Percentiles rank a stretch among this genome's conserved stretches.
Conservation (phyloP, 108 stramenopile species). For the Nitzschia palea region DNA sequence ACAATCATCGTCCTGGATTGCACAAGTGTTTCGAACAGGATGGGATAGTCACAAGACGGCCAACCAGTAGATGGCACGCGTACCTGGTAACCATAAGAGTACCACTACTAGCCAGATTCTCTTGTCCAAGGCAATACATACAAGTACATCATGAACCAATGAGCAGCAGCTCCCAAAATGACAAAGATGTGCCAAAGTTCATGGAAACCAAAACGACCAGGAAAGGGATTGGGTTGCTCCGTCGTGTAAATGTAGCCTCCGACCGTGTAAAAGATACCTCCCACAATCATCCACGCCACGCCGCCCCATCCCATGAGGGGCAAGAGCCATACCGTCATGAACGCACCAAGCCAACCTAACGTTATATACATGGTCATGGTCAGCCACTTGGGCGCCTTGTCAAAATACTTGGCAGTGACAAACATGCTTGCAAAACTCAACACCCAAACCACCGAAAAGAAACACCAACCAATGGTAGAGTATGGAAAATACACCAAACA, state of each 20-base stretch:
- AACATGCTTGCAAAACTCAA: constrained; percentile 62
- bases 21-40: no score
- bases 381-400: constrained; percentile 71
- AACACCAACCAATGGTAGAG: constrained; percentile 73
- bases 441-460: constrained; percentile 69
- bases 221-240: constrained; percentile 64
- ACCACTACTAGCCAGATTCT: not conserved
- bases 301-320: constrained; percentile 49
- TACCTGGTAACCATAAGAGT: no score
- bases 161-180: constrained; percentile 57
- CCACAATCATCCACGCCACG: constrained; percentile 45
- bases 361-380: constrained; percentile 81
- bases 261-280: constrained; percentile 63
- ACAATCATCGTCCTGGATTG: no score
- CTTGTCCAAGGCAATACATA: constrained; percentile 43
- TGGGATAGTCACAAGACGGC: no score
- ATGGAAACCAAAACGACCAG: constrained; percentile 80
- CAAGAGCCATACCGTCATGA: constrained; percentile 53
- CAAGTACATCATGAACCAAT: constrained; percentile 73
- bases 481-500: constrained; percentile 69
- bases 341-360: constrained; percentile 78
- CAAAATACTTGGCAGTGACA: constrained; percentile 42
- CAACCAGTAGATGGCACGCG: no score
- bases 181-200: constrained; percentile 82
- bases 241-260: constrained; percentile 65